These are phyloP conservation scores for Ricinus communis DNA, from an alignment of 345 rosid genomes.

Conservation along the genomic window DNA sequence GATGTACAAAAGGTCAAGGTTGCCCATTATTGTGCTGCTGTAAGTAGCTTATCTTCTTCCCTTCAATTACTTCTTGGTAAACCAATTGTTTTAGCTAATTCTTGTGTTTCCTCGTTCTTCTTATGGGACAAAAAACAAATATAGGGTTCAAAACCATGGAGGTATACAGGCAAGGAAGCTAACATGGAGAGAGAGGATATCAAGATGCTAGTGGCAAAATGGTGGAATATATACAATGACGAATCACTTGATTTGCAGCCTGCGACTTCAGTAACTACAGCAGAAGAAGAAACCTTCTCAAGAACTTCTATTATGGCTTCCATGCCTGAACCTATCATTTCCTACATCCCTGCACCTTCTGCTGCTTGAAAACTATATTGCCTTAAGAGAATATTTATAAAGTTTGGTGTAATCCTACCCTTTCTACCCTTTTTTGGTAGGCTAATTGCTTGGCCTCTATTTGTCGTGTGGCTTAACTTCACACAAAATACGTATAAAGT, in stretches of 20 bases:
- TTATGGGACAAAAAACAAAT: too few species aligned
- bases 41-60: slow-evolving; percentile 10
- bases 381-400: not conserved
- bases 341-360: slow-evolving; percentile 63
- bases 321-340: slow-evolving; percentile 49
- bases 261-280: slow-evolving; percentile 24
- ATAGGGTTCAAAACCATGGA: slow-evolving; percentile 30
- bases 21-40: slow-evolving; percentile 26
- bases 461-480: not conserved
- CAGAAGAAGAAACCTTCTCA: slow-evolving; percentile 34
- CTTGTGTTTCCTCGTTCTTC: too few species aligned
- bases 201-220: slow-evolving; percentile 18
- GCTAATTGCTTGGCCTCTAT: not conserved
- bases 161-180: slow-evolving; percentile 21
- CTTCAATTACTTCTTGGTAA: too few species aligned
- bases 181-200: slow-evolving; percentile 28
- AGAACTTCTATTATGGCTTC: slow-evolving; percentile 49
- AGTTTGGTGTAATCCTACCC: slow-evolving; percentile 12
- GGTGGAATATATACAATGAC: slow-evolving; percentile 24
- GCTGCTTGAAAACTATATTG: slow-evolving; percentile 50
- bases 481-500: not conserved
- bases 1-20: slow-evolving; percentile 17
- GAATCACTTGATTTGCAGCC: slow-evolving; percentile 21
- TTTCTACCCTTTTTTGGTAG: not conserved
- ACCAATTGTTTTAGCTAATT: not conserved